Evolutionary conservation across 805 yeast species (phyloP).

Genomic region (Myxozyma mucilagina): DNA sequence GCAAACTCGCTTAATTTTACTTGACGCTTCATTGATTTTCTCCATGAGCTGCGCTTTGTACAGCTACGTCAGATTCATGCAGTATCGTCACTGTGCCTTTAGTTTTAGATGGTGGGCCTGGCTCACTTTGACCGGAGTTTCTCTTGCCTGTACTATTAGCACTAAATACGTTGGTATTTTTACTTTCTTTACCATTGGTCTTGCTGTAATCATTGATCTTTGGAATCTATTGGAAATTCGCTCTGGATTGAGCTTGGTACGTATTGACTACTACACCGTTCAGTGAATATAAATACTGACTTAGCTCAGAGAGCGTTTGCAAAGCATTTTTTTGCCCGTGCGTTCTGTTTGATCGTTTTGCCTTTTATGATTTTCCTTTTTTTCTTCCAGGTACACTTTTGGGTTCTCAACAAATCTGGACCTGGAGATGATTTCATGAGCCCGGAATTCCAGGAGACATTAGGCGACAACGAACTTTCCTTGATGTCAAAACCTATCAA

Average conservation of each 20-base stretch:
- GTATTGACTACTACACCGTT: background rate
- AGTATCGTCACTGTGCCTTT: conserved; percentile 67
- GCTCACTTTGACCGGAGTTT: conserved; percentile 79
- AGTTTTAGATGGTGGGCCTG: conserved; percentile 79
- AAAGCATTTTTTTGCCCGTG: conserved; percentile 74
- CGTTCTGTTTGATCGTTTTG: conserved; percentile 65
- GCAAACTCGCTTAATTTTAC: conserved; percentile 84
- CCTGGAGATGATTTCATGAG: conserved; percentile 96
- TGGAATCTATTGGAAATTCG: conserved; percentile 82
- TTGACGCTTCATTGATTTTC: conserved; percentile 85
- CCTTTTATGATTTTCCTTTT: conserved; percentile 81
- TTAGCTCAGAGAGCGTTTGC: conserved; percentile 48
- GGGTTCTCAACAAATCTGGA: conserved; percentile 79
- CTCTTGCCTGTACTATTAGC: conserved; percentile 87
- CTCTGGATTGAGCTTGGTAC: conserved; percentile 55
- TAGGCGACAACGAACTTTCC: conserved; percentile 79
- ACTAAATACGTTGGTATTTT: conserved; percentile 96
- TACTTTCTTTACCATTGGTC: conserved; percentile 84
- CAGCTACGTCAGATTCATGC: conserved; percentile 75
- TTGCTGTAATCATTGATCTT: conserved; percentile 79
- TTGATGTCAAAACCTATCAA: conserved; percentile 68
- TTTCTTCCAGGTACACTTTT: conserved; percentile 92
- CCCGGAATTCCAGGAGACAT: conserved; percentile 89
- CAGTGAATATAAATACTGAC: background rate
- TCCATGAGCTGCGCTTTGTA: conserved; percentile 81